Percentiles rank a stretch among this genome's conserved stretches.
Evolutionary conservation across 345 rosid genomes (phyloP).

Genomic region (Noccaea caerulescens): DNA sequence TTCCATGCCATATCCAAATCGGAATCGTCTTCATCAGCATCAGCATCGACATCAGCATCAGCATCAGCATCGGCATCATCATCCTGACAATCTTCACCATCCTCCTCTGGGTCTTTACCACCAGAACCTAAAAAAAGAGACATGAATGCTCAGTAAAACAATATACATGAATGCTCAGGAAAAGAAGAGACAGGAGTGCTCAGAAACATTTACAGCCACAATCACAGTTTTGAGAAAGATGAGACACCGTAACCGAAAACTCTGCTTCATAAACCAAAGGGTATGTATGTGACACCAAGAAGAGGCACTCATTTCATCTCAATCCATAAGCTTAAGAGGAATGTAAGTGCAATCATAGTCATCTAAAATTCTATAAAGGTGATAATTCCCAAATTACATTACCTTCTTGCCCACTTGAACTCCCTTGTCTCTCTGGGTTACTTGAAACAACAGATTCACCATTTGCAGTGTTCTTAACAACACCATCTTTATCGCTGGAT

Average conservation of each 20-base stretch:
- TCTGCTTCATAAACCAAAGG: conserved; percentile 2
- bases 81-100: conserved; percentile 62
- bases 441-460: conserved; percentile 58
- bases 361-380: not conserved
- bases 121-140: conserved; percentile 46
- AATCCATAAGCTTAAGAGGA: not conserved
- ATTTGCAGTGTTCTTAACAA: conserved; percentile 46
- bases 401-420: conserved; percentile 57
- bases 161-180: too few species aligned
- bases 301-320: not conserved
- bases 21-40: conserved; percentile 86
- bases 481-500: conserved; percentile 49
- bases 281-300: not conserved
- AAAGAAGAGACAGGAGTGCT: not conserved
- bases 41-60: conserved; percentile 47
- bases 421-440: conserved; percentile 54
- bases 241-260: not conserved
- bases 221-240: not conserved
- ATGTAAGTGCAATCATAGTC: not conserved
- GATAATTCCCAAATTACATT: not conserved
- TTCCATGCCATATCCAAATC: conserved; percentile 97
- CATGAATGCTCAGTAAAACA: not conserved
- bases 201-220: not conserved
- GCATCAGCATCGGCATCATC: conserved; percentile 48
- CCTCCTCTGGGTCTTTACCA: conserved; percentile 58